phyloP scores from a whole-genome alignment of 2,329 filamentous ascomycete species.

The Fusarium buxicola region DNA sequence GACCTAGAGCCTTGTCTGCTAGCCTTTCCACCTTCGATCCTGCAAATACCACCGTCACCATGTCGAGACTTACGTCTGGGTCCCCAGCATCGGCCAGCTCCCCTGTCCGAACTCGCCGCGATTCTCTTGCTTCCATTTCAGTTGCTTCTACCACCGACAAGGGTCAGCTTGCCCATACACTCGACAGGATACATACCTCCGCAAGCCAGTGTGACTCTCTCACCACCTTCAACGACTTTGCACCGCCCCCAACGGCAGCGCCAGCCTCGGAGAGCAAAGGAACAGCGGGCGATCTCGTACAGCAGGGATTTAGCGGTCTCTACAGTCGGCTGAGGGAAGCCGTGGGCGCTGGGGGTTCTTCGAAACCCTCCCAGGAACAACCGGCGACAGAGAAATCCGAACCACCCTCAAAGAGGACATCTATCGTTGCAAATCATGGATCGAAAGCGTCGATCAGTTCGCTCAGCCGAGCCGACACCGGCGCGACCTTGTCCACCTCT shows the following conservation, averaged over 20 bases:
- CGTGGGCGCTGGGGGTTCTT: constrained; percentile 74
- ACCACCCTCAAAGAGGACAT: constrained; percentile 55
- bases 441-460: constrained; percentile 57
- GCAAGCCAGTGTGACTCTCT: constrained; percentile 87
- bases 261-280: constrained; percentile 74
- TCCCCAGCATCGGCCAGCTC: constrained; percentile 48
- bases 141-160: constrained; percentile 64
- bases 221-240: constrained; percentile 95
- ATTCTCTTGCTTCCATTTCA: constrained; percentile 57
- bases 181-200: constrained; percentile 89
- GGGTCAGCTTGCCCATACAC: constrained; percentile 78
- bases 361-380: constrained; percentile 52
- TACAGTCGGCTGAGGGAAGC: constrained; percentile 88
- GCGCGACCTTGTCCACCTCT: constrained; percentile 45
- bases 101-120: constrained; percentile 52
- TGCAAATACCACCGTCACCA: constrained; percentile 21
- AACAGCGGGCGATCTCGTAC: constrained; percentile 77
- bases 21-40: constrained; percentile 1
- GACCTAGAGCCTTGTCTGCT: background rate
- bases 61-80: constrained; percentile 47
- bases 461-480: constrained; percentile 56
- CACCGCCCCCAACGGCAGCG: constrained; percentile 72
- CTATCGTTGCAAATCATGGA: constrained; percentile 53
- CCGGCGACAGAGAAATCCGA: constrained; percentile 47
- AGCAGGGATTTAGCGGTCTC: constrained; percentile 87